Conservation (phyloP, 1,284 basidiomycete genomes). For the Fomes fomentarius region DNA sequence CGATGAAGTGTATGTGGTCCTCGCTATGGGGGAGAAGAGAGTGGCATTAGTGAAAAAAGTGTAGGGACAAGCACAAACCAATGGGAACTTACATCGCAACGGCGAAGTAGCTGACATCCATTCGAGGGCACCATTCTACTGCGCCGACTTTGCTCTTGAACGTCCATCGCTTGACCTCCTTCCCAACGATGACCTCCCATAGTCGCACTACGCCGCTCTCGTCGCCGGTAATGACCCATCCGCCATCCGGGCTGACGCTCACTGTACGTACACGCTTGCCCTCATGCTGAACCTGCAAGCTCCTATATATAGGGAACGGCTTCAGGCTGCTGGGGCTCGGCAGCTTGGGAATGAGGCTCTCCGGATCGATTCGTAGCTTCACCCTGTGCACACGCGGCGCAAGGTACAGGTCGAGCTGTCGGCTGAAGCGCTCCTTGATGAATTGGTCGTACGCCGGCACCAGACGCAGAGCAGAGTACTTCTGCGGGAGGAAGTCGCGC, state of each 20-base stretch:
- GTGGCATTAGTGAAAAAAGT: neutral
- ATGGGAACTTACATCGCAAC: constrained; percentile 82
- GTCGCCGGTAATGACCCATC: constrained; percentile 92
- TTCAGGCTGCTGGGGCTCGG: constrained; percentile 91
- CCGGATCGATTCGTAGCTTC: constrained; percentile 91
- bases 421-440: constrained; percentile 92
- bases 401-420: constrained; percentile 96
- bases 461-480: constrained; percentile 83
- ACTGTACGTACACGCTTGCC: constrained; percentile 77
- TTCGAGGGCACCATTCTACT: constrained; percentile 93
- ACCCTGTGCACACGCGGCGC: constrained; percentile 90
- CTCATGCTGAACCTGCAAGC: constrained; percentile 75
- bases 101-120: constrained; percentile 81
- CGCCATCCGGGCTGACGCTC: constrained; percentile 86
- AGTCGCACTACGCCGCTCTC: constrained; percentile 88
- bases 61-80: constrained; percentile 1
- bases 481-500: constrained; percentile 88
- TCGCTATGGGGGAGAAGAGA: constrained; percentile 51
- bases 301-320: constrained; percentile 92
- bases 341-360: constrained; percentile 93
- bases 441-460: constrained; percentile 94
- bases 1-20: constrained; percentile 80
- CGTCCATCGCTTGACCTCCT: constrained; percentile 90
- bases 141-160: constrained; percentile 83
- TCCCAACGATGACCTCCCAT: constrained; percentile 94